Base-by-base conservation (phyloP, 805 yeast genomes). In the Kodamaea hsintzibuensis region DNA sequence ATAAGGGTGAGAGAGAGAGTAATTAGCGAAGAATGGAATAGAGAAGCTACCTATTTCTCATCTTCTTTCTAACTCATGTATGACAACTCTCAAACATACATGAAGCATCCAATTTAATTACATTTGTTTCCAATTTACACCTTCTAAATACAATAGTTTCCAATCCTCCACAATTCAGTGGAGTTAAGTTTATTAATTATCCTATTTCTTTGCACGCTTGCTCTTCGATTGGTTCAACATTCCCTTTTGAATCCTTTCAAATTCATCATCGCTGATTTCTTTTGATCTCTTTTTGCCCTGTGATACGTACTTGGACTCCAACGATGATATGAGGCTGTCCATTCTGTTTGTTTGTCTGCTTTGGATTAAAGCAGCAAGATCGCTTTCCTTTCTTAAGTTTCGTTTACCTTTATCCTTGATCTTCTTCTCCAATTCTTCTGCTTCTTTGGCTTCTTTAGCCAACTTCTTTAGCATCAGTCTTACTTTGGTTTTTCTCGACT, bases 391-490 rank as follows among this genome's bases (percentile, higher is more conserved):
- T 16, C 63, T 68, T 4, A 63, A 53, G 18, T 57, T 62, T 46
- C 63, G 59, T 50, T 63, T 73, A 12, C 60, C 78, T 64, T 65
- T 69, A 63, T 65, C 68, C 44, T 72, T 70, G 18, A 74, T 60
- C 57, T 70, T 68, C 55, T 71, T 65, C 57, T 78, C 76, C 57
- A 80, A 64, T 56, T 72, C 73, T 55, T 79, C 82, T 0, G 89
- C 89, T 62, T 86, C 85, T 55, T 77, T 76, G 1, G 91, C 86
- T 61, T 88, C 91, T 56, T 80, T 83, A 12, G 83, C 84, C 56
- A 82, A 73, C 47, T 74, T 70, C 54, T 82, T 80, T 50, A 74
- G 60, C 61, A 82, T 77, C 60, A 78, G 80, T 59, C 72, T 74
- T 39, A 82, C 80, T 60, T 73, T 73, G 12, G 78, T 67, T 47